Percentiles rank a stretch among this genome's conserved stretches.
phyloP scores from a whole-genome alignment of 495 filamentous ascomycete species.

The Aspergillus conjunctus region DNA sequence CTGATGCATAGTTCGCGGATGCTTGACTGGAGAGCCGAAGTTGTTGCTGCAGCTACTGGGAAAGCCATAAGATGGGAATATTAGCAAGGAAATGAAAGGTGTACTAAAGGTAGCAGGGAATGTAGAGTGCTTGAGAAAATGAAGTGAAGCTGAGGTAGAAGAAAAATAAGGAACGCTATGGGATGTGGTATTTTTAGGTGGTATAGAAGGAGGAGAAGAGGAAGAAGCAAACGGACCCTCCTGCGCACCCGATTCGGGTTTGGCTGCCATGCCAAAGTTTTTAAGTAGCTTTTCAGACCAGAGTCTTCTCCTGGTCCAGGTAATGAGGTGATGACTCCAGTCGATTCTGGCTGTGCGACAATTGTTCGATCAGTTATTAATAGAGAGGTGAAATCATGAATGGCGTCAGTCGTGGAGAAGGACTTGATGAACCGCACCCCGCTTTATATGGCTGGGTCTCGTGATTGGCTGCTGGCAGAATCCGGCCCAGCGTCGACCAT shows the following conservation, averaged over 20 bases:
- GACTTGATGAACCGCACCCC: conserved; percentile 13
- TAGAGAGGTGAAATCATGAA: conserved; percentile 26
- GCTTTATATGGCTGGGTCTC: conserved; percentile 13
- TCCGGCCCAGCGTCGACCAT: neutral
- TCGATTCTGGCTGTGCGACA: neutral
- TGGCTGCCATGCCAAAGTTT: neutral
- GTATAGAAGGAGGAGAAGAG: conserved; percentile 3
- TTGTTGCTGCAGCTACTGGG: conserved; percentile 25
- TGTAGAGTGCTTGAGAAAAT: neutral
- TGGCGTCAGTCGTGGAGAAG: conserved; percentile 28
- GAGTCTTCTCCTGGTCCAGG: conserved; percentile 1
- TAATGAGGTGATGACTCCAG: neutral
- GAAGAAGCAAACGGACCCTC: conserved; percentile 3
- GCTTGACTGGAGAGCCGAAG: conserved; percentile 47
- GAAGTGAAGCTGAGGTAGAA: neutral
- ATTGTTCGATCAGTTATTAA: conserved; percentile 15
- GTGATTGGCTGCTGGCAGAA: conserved; percentile 19
- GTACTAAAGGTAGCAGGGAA: neutral
- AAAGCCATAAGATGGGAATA: conserved; percentile 23
- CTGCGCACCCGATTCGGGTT: neutral
- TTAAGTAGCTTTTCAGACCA: neutral
- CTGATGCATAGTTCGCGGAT: conserved; percentile 49
- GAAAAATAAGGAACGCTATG: conserved; percentile 1
- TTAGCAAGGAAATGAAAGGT: conserved; percentile 23
- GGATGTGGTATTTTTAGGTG: neutral